These are phyloP conservation scores for Geranium brycei DNA, from an alignment of 345 rosid genomes.

Conservation along the genomic window DNA sequence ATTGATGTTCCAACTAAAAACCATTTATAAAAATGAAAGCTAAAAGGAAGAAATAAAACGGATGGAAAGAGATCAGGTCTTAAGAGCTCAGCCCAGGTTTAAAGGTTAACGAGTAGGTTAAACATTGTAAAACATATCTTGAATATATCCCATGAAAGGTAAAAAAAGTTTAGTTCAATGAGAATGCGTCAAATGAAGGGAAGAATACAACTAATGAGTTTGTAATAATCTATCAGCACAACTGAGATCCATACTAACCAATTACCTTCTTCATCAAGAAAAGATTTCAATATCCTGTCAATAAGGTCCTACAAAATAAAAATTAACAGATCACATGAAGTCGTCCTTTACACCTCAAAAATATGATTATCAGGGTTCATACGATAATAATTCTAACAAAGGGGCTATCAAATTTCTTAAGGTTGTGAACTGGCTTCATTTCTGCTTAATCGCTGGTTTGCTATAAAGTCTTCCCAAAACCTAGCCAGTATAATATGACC, in stretches of 20 bases:
- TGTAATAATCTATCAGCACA: not conserved
- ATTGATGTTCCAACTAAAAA: not conserved
- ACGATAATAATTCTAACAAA: not conserved
- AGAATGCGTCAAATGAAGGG: not conserved
- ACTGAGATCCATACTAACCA: not conserved
- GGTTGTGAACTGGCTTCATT: not conserved
- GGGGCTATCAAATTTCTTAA: not conserved
- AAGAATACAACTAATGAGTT: not conserved
- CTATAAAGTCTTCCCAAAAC: not conserved
- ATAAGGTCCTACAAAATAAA: constrained; percentile 64
- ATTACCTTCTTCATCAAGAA: constrained; percentile 73
- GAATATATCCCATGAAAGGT: not conserved
- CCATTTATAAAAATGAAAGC: not conserved
- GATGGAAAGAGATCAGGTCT: not conserved
- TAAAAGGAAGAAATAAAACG: not conserved
- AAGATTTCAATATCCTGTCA: constrained; percentile 52
- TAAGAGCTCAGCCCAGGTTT: not conserved
- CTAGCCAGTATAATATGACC: not conserved
- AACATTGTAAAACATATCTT: not conserved
- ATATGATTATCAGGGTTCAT: not conserved
- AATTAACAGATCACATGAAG: constrained; percentile 4
- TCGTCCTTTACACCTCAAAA: not conserved
- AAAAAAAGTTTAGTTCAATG: no score
- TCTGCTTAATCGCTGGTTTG: not conserved
- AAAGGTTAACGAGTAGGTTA: not conserved